Percentiles rank a stretch among this genome's conserved stretches.
Conservation (phyloP, 805 yeast genomes). For the Starmerella roubikii region DNA sequence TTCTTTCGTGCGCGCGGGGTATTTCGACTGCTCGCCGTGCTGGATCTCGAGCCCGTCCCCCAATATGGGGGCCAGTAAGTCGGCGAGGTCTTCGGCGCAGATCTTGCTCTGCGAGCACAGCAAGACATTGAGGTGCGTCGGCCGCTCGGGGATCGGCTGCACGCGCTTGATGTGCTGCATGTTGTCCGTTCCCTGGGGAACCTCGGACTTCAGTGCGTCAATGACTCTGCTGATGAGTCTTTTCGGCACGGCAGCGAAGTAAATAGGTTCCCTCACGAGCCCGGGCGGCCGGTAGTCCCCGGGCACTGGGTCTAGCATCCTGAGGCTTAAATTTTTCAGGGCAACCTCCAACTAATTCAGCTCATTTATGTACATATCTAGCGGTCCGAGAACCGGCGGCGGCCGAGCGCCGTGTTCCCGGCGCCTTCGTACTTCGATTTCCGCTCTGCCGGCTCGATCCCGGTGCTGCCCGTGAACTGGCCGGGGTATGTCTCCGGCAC, state of each 20-base stretch:
- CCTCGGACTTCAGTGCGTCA: slow-evolving; percentile 18
- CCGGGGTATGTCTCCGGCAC: slow-evolving; percentile 23
- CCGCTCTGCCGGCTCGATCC: slow-evolving; percentile 21
- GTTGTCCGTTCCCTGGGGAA: slow-evolving; percentile 25
- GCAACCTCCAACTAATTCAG: too few relatives aligned
- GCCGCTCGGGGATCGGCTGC: slow-evolving; percentile 14
- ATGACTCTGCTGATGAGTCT: slow-evolving; percentile 12
- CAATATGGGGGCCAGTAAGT: slow-evolving; percentile 24
- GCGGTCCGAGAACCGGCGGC: slow-evolving; percentile 19
- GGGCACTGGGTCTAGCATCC: slow-evolving; percentile 12
- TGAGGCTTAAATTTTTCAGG: too few relatives aligned
- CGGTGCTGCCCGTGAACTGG: slow-evolving; percentile 23
- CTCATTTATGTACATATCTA: neutral
- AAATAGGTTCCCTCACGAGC: slow-evolving; percentile 17
- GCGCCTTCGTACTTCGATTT: slow-evolving; percentile 28
- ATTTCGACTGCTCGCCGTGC: slow-evolving; percentile 37
- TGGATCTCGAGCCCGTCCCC: slow-evolving; percentile 5
- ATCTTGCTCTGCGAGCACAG: slow-evolving; percentile 10
- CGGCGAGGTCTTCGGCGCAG: slow-evolving; percentile 3
- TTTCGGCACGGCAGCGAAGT: slow-evolving; percentile 13
- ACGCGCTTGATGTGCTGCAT: slow-evolving; percentile 28
- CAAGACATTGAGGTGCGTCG: slow-evolving; percentile 8
- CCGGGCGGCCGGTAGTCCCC: slow-evolving; percentile 20
- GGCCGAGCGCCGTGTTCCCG: slow-evolving; percentile 26
- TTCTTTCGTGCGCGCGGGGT: slow-evolving; percentile 62